Evolutionary conservation across 768 basidiomycete species (phyloP).

Genomic region (Mycena crocata): DNA sequence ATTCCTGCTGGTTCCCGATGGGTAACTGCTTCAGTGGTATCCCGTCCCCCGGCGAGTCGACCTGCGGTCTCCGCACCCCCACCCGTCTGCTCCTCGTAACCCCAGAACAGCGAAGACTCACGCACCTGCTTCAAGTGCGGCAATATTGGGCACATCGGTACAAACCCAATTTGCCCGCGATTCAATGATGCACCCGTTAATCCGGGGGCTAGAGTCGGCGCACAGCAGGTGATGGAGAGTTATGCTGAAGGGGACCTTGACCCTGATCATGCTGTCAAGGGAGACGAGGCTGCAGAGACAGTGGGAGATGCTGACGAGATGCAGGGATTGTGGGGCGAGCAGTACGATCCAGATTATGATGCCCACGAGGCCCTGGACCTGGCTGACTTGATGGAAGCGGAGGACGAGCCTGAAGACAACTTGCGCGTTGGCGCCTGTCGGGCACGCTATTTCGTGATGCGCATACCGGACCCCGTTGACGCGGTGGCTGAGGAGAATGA

Average conservation of each 20-base stretch:
- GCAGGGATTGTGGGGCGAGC: background rate
- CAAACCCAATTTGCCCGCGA: background rate
- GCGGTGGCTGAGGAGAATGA: background rate
- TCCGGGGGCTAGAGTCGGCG: background rate
- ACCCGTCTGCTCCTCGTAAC: too few relatives aligned
- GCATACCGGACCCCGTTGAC: background rate
- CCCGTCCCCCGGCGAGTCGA: too few relatives aligned
- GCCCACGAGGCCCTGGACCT: too few relatives aligned
- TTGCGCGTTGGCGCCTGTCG: background rate
- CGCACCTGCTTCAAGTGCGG: constrained; percentile 2
- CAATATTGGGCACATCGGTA: background rate
- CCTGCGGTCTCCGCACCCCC: too few relatives aligned
- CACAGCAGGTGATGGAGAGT: background rate
- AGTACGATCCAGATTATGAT: background rate
- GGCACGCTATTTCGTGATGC: background rate
- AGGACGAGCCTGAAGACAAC: too few relatives aligned
- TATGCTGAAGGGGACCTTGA: background rate
- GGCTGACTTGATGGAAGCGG: background rate
- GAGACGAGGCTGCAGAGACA: too few relatives aligned
- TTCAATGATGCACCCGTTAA: background rate
- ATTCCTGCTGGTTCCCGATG: too few relatives aligned
- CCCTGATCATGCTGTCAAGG: background rate
- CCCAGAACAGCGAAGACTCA: too few relatives aligned
- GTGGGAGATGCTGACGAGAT: too few relatives aligned
- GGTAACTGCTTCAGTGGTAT: too few relatives aligned